Base-by-base conservation (phyloP, 1,139 yeast genomes). In the Taphrina deformans region DNA sequence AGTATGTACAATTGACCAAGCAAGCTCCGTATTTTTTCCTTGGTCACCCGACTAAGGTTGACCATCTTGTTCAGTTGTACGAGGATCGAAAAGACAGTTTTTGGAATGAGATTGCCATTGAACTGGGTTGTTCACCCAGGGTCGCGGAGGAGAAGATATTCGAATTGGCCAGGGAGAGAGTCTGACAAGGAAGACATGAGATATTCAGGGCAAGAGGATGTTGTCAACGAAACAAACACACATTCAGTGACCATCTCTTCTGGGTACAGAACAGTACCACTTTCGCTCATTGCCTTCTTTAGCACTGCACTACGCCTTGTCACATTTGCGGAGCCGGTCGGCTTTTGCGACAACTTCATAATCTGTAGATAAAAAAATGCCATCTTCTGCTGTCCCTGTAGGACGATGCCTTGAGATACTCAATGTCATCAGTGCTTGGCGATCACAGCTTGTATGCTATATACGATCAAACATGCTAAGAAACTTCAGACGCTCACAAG, bases 31-130 rank as follows among this genome's bases (percentile, higher is more conserved):
- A 21, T 16, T 53, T 35, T 23, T 53, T 53, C 23, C 44, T 21
- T 9, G 38, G 31, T 10, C 35, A 35, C 10, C 58, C 58, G 29
- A 31, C 24, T 3, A 38, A 53, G 33, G 16, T 38, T 3, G 48
- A 35, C 24, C 31, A 23, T 6, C 48, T 53, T 10, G 21, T 53
- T 6, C 31, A 38, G 24, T 12, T 53, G n/a, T 53, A 53, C 16
- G 33, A 35, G 10, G 31, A 29, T 10, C 18, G 58, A 10, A 53
- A 53, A 33, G 38, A 38, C 16, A n/a, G 5, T 24, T 24, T 53
- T 16, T 53, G 58, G 58, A 29, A 38, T n/a, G 48, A 53, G 6
- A 53, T 53, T 38, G 45, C 58, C 14, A 10, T 16, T 14, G 48
- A 53, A 9, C 21, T 38, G 1, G 58, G 58, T 10, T 53, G 58